Conservation (phyloP, 495 filamentous ascomycete species). For the Extremus antarcticus region DNA sequence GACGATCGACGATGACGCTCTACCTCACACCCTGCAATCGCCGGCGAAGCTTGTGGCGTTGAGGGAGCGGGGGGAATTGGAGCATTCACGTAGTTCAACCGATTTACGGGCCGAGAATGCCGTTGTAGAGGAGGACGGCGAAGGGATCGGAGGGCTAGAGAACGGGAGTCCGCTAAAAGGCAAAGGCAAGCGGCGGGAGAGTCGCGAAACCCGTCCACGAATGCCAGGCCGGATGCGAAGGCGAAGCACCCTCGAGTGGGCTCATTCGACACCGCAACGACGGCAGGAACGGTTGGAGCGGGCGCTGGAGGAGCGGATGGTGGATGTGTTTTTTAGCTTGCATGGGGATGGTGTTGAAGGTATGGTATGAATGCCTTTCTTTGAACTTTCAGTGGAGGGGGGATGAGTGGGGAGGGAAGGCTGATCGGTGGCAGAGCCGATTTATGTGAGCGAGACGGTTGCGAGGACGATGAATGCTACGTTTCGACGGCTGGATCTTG, state of each 20-base stretch:
- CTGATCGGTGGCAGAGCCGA: constrained; percentile 55
- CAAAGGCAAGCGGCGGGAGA: neutral
- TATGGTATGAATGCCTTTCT: constrained; percentile 13
- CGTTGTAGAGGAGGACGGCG: neutral
- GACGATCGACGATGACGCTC: constrained; percentile 76
- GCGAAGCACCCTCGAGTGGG: constrained; percentile 59
- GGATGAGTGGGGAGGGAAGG: neutral
- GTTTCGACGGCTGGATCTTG: constrained; percentile 78
- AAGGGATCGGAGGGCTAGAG: neutral
- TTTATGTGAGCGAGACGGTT: constrained; percentile 83
- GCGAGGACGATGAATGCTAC: constrained; percentile 77
- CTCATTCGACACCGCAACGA: constrained; percentile 50
- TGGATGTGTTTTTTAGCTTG: constrained; percentile 82
- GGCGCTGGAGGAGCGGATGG: constrained; percentile 57
- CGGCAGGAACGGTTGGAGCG: constrained; percentile 70
- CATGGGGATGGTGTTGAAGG: constrained; percentile 39
- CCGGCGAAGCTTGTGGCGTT: constrained; percentile 58
- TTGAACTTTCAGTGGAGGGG: neutral
- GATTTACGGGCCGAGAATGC: constrained; percentile 39
- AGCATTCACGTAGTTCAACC: constrained; percentile 64
- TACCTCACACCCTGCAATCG: constrained; percentile 55
- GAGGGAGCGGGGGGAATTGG: constrained; percentile 39
- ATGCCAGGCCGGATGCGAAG: constrained; percentile 38
- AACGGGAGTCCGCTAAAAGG: constrained; percentile 8
- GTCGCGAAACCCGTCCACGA: constrained; percentile 1